A percentile compares a stretch with the other conserved stretches of the same genome.
These are phyloP conservation scores for Xylaria multiplex DNA, from an alignment of 2,329 filamentous ascomycete species.

Conservation along the genomic window DNA sequence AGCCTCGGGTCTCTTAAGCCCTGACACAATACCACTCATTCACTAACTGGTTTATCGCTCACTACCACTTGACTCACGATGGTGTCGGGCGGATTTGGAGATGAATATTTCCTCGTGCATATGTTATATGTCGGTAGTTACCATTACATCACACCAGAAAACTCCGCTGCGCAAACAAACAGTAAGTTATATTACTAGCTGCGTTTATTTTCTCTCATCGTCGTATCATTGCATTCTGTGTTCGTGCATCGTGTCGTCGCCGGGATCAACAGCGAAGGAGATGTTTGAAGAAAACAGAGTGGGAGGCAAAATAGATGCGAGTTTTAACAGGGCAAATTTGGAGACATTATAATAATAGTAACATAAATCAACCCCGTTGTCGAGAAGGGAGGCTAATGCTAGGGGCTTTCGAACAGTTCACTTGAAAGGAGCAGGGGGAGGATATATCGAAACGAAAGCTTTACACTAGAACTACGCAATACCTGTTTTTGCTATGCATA, in stretches of 20 bases:
- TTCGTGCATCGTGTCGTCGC: slow-evolving; percentile 21
- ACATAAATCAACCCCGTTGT: no score
- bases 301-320: slow-evolving; percentile 19
- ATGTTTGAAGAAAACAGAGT: neutral
- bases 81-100: slow-evolving; percentile 5
- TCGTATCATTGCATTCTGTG: slow-evolving; percentile 1
- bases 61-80: neutral
- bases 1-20: neutral
- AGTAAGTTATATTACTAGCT: neutral
- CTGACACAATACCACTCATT: neutral
- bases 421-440: no score
- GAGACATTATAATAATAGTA: neutral
- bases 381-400: no score
- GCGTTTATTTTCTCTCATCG: neutral
- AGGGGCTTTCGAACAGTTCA: no score
- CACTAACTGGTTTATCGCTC: neutral
- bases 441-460: no score
- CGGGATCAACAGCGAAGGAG: neutral
- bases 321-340: slow-evolving; percentile 10
- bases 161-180: neutral
- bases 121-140: slow-evolving; percentile 20
- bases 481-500: no score
- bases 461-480: no score
- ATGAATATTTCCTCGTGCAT: slow-evolving; percentile 7
- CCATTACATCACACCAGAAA: slow-evolving; percentile 5